Evolutionary conservation across 306 rosid genomes (phyloP), one percentile per base, ranked within the genome.

Genomic region (Cotoneaster glaucophyllus): DNA sequence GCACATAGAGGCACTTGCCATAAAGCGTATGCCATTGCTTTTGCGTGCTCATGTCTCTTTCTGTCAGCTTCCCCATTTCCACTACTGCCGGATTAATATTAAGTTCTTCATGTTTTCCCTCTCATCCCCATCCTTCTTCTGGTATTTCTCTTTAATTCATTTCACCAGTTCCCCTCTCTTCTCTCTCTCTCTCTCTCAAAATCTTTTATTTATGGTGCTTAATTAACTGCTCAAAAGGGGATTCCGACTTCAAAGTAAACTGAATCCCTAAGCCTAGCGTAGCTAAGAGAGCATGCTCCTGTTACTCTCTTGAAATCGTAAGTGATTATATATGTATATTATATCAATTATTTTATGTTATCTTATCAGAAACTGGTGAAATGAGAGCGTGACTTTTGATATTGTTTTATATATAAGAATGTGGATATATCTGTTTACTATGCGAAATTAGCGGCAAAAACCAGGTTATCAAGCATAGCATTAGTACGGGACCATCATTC

Each of bases 11-110:
- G 91, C 78, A 77, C 69, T 82, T 77, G 44, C 74, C 91, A 91
- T 88, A 83, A 34, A 73, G 12, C 45, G 10, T 87, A 86, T 87
- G 83, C 78, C 78, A 48, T 70, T 90, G 83, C 88, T 85, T 89
- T 90, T 93, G 98, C 65, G 98, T 93, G 98, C 98, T 91, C 90
- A 86, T 83, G 85, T 59, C 93, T 88, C 97, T 86, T 69, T 74
- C 96, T 88, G 98, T 93, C 98, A 88, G 69, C 56, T 91, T 84
- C 92, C 90, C 71, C 12, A 17, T 41, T 89, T 84, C 88, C 91
- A 67, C 68, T 59, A 67, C 68, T 59, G 79, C 84, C 74, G 67
- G 87, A 69, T 71, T 48, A 45, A n/a, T 50, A 9, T 21, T 37
- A 31, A 28, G 37, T 37, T 53, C 29, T 56, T 56, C 62, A 56